Evolutionary conservation across 352 stramenopile species (phyloP), one percentile per base, ranked within the genome.

Genomic region (Phytophthora syringae): DNA sequence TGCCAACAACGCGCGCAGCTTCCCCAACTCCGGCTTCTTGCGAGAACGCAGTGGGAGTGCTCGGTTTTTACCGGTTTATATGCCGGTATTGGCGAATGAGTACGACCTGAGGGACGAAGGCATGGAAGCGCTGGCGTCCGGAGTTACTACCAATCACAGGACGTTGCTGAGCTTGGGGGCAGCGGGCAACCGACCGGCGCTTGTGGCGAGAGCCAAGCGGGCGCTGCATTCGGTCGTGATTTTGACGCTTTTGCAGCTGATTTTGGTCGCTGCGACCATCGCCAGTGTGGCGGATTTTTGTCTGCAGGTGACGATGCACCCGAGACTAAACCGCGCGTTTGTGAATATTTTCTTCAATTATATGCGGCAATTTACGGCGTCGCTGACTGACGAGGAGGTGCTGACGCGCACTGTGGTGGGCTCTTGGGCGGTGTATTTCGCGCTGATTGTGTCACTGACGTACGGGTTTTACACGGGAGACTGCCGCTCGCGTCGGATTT

Each of bases 331-430:
- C 59, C 82, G 82, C 39, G 80, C 82, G 20, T 88, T 88, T 48
- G 82, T 91, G 9, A 67, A 84, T 36, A 80, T 88, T 42, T 89
- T 91, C 52, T 63, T 87, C 32, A 87, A 85, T 50, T 88, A 91
- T 63, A 79, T 79, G 48, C 70, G 67, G 24, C 78, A 89, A 53
- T 87, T 91, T 54, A 82, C 77, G 10, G 82, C 74, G 0, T 86
- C 77, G 34, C 50, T 91, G 16, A 71, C 60, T 34, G 82, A 89
- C 62, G 80, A 91, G 56, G 79, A 89, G 57, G 72, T 87, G 32
- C 60, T 89, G 22, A 85, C 80, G 13, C 70, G 76, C 28, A 75
- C 80, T 11, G 79, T 89, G 20, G 50, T 87, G 40, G 76, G 77
- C 13, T 79, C 76, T 2, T 91, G 82, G 82, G 54, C 63, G 0